Base-by-base conservation (phyloP, 2,329 filamentous ascomycete species). In the Pestalotiopsis sp. region DNA sequence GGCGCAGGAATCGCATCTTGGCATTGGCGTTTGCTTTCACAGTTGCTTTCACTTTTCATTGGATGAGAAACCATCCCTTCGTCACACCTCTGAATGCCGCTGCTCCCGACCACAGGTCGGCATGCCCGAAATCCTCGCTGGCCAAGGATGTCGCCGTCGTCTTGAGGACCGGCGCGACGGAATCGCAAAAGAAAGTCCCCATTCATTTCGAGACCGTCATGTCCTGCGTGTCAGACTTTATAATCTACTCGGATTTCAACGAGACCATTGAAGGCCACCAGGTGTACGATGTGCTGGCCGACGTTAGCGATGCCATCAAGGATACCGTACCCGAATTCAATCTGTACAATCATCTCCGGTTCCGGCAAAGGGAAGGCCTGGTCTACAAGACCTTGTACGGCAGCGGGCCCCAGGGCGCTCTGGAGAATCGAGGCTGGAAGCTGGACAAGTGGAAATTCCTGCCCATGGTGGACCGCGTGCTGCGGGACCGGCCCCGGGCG, bases 391-490 rank as follows among this genome's bases (percentile, higher is more conserved):
- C 10, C 39, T 70, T 11, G 75, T 73, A 2, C 74, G 73, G 67
- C 77, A 78, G 63, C 75, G 76, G 20, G 71, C 70, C 22, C 61
- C 68, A 4, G 76, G 76, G 3, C 74, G 74, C 58, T 2, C 30
- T 35, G 6, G 13, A 85, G 73, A 84, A 83, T 69, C 76, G 83
- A 10, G 81, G 81, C 67, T 81, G 81, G 85, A 82, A 80, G 67
- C 77, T 88, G 48, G 86, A 88, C 70, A 88, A 88, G 71, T 88
- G 85, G 85, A 88, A 88, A 73, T 85, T 86, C 70, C 75, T 88
- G 24, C 85, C 85, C 7, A 83, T 87, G 79, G 82, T 85, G 3
- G 83, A 86, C 71, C 81, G 84, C 71, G 81, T 85, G 7, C 67
- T 74, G 48, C 68, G 63, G 11, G 72, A 78, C 63, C 72, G 77